phyloP scores from a whole-genome alignment of 1,139 yeast genomes.

The Hemisphaericaspora xylanilytica region DNA sequence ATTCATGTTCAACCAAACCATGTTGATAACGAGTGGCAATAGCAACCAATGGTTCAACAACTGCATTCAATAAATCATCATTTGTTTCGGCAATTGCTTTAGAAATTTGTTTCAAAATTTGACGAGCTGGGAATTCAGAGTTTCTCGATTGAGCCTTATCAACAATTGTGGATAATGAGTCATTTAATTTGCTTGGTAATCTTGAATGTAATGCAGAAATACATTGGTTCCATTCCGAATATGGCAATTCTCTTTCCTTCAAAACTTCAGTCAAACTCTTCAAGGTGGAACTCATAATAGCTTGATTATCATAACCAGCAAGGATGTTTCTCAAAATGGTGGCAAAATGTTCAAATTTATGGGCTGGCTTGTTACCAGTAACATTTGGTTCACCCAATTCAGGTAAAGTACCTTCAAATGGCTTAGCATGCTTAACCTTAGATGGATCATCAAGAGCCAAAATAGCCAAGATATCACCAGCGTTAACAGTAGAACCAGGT shows the following conservation, averaged over 20 bases:
- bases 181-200: conserved; percentile 74
- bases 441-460: conserved; percentile 94
- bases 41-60: conserved; percentile 68
- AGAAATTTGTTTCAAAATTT: conserved; percentile 58
- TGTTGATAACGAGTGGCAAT: conserved; percentile 69
- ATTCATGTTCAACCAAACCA: conserved; percentile 86
- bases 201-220: conserved; percentile 91
- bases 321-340: conserved; percentile 72
- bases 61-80: conserved; percentile 47
- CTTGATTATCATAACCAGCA: conserved; percentile 92
- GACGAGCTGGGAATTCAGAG: conserved; percentile 93
- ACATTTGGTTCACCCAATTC: conserved; percentile 80
- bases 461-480: conserved; percentile 96
- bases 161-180: conserved; percentile 59
- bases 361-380: conserved; percentile 80
- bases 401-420: conserved; percentile 92
- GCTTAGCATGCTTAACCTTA: conserved; percentile 93
- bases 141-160: conserved; percentile 66
- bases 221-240: conserved; percentile 84
- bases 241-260: conserved; percentile 81
- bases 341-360: conserved; percentile 61
- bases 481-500: conserved; percentile 95
- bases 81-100: conserved; percentile 52
- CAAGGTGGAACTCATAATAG: conserved; percentile 81
- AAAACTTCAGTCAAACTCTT: conserved; percentile 68